Percentiles rank a stretch among this genome's conserved stretches.
Evolutionary conservation across 176 grass and related monocot species (phyloP).

Genomic region (Aegilops longissima): DNA sequence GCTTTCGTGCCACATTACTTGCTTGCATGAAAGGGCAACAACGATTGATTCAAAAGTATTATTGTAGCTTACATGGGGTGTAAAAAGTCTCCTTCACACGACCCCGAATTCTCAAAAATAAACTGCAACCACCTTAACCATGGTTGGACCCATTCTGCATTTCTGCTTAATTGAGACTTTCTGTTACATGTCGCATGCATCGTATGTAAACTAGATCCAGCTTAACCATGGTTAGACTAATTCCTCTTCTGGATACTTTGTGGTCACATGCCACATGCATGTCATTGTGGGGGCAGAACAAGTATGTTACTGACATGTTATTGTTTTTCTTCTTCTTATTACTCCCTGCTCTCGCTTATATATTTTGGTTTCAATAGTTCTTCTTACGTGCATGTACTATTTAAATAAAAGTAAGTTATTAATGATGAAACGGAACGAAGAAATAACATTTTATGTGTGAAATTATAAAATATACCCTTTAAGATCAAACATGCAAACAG

Average conservation of each 20-base stretch:
- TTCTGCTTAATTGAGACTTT: background rate
- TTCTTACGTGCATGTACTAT: too few relatives aligned
- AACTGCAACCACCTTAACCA: background rate
- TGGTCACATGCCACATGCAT: background rate
- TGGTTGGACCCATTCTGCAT: background rate
- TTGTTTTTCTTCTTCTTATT: too few relatives aligned
- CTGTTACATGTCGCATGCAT: background rate
- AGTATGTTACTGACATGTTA: background rate
- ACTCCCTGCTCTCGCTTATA: too few relatives aligned
- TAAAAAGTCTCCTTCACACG: background rate
- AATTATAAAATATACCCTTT: too few relatives aligned
- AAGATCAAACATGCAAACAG: too few relatives aligned
- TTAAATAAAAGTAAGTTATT: too few relatives aligned
- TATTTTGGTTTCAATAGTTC: too few relatives aligned
- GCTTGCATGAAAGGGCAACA: slow-evolving; percentile 15
- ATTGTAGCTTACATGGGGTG: background rate
- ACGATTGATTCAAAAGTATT: background rate
- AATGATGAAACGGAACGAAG: too few relatives aligned
- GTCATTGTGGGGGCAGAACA: background rate
- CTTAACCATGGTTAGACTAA: background rate
- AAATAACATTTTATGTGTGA: too few relatives aligned
- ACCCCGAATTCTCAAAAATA: background rate
- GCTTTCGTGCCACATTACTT: slow-evolving; percentile 6
- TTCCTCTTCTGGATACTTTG: background rate
- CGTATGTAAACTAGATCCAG: background rate